Conservation (phyloP, 805 yeast genomes). For the Metschnikowia koreensis region DNA sequence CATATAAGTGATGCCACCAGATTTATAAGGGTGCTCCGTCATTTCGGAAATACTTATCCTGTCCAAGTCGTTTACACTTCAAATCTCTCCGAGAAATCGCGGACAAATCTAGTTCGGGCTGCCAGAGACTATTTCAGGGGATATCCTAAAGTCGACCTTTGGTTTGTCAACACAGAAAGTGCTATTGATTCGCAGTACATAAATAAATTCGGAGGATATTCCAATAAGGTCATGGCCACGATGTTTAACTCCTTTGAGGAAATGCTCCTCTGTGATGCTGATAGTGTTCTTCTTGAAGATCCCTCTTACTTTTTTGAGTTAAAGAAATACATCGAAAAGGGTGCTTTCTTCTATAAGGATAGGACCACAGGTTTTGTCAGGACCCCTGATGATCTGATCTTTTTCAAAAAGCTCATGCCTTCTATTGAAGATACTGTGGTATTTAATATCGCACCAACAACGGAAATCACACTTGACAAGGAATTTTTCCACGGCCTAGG, state of each 20-base stretch:
- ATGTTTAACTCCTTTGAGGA: conserved; percentile 17
- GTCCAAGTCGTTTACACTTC: conserved; percentile 37
- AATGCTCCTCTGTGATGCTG: conserved; percentile 50
- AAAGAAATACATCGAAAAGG: conserved; percentile 30
- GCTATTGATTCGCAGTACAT: conserved; percentile 20
- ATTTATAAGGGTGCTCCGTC: conserved; percentile 29
- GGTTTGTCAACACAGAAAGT: conserved; percentile 33
- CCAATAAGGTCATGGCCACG: conserved; percentile 18
- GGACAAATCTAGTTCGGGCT: conserved; percentile 5
- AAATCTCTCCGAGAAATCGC: conserved; percentile 8
- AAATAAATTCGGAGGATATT: conserved; percentile 40
- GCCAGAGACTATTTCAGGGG: conserved; percentile 11
- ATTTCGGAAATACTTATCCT: conserved; percentile 35
- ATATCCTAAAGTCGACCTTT: conserved; percentile 33
- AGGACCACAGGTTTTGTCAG: conserved; percentile 25
- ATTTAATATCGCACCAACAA: conserved; percentile 33
- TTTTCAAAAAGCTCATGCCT: conserved; percentile 49
- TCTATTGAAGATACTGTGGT: conserved; percentile 21
- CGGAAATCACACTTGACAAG: conserved; percentile 30
- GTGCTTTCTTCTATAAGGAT: conserved; percentile 22
- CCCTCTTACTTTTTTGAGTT: conserved; percentile 29
- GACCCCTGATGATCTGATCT: conserved; percentile 34
- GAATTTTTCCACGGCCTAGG: conserved; percentile 32
- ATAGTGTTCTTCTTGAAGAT: conserved; percentile 42
- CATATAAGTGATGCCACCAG: conserved; percentile 25